Evolutionary conservation across 2,329 filamentous ascomycete genomes (phyloP).

Genomic region (Pyricularia sp.): DNA sequence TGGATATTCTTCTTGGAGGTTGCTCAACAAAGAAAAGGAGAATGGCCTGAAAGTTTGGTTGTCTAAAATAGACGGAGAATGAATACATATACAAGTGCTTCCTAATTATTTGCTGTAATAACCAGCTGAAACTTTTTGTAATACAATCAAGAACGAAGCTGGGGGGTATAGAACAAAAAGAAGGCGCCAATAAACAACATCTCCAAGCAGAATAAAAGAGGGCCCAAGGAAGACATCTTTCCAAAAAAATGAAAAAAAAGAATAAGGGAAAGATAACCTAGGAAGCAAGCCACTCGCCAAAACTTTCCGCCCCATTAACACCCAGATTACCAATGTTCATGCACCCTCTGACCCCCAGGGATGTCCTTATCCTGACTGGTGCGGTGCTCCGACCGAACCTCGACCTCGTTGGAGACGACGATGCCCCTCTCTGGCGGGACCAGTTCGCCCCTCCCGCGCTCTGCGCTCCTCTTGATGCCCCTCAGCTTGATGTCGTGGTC

Average conservation of each 20-base stretch:
- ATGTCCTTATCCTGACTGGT: not conserved
- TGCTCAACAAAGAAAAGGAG: too few species aligned
- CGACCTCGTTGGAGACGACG: constrained; percentile 29
- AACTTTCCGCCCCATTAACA: not conserved
- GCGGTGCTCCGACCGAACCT: constrained; percentile 15
- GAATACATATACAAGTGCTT: too few species aligned
- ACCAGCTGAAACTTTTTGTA: not conserved
- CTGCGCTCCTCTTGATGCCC: not conserved
- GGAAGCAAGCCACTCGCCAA: too few species aligned
- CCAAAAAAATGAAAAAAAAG: too few species aligned
- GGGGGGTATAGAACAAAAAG: not conserved
- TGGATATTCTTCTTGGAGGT: too few species aligned
- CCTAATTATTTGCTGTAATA: not conserved
- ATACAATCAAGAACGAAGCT: not conserved
- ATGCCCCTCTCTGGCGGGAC: constrained; percentile 18
- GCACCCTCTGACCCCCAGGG: not conserved
- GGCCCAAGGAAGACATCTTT: too few species aligned
- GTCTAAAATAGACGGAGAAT: too few species aligned
- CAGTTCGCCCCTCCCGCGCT: not conserved
- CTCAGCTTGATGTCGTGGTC: constrained; percentile 1
- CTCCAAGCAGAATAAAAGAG: not conserved
- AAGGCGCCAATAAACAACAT: not conserved
- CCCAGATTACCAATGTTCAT: not conserved
- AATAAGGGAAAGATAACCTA: too few species aligned
- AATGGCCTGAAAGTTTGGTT: too few species aligned